Conservation (phyloP, 768 basidiomycete species). For the Macrocybe gigantea region DNA sequence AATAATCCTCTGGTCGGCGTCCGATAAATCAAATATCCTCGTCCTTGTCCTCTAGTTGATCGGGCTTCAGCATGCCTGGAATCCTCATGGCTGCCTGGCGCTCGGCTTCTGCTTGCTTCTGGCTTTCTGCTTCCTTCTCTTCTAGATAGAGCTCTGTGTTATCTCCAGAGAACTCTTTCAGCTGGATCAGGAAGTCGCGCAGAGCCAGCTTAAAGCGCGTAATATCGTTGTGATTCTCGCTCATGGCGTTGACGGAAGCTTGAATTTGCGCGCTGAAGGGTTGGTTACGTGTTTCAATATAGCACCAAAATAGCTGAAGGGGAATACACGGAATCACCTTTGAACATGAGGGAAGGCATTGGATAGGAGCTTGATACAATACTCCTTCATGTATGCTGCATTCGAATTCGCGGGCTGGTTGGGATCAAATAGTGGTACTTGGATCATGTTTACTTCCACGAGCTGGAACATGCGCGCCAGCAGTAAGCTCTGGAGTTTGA, state of each 20-base stretch:
- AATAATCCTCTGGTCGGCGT: not conserved
- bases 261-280: conserved; percentile 58
- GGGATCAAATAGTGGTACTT: conserved; percentile 82
- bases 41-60: conserved; percentile 90
- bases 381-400: conserved; percentile 73
- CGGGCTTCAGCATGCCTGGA: conserved; percentile 97
- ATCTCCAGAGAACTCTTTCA: conserved; percentile 96
- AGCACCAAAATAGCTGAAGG: conserved; percentile 4
- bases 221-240: conserved; percentile 72
- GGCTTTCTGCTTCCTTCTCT: conserved; percentile 86
- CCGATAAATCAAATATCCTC: conserved; percentile 60
- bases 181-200: conserved; percentile 95
- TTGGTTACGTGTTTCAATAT: not conserved
- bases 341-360: conserved; percentile 92
- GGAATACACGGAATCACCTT: conserved; percentile 38
- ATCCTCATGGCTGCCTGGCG: conserved; percentile 87
- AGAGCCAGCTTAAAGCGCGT: conserved; percentile 91
- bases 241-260: conserved; percentile 60
- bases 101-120: conserved; percentile 75
- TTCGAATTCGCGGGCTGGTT: conserved; percentile 69
- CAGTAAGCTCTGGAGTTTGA: conserved; percentile 92
- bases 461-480: conserved; percentile 92
- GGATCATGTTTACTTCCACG: conserved; percentile 75
- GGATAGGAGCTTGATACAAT: conserved; percentile 80
- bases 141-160: conserved; percentile 90